Evolutionary conservation across 192 early-diverging fungal genomes (phyloP), one percentile per base, ranked within the genome.

Genomic region (Martensiomyces pterosporus): DNA sequence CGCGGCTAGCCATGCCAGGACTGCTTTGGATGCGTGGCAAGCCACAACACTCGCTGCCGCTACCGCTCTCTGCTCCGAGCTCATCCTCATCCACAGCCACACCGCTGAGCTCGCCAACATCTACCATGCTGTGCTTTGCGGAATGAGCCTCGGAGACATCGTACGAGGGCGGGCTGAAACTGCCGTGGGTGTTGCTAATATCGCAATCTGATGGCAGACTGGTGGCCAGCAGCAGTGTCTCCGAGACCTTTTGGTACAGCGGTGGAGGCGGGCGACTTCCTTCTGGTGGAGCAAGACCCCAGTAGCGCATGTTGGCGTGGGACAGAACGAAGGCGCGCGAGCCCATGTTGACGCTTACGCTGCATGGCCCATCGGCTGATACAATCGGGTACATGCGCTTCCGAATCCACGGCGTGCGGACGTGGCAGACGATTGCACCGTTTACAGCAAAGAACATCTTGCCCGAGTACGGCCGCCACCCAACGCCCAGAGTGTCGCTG

Each of bases 391-490:
- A 88, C 42, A 88, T 43, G 68, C 84, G 64, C 64, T 80, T 55
- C 65, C 64, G 48, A 55, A 69, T 45, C 85, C 85, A 52, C 63
- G 80, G 57, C 59, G 83, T 44, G 61, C 83, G 39, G 78, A 82
- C 23, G 70, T 84, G 62, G 58, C 58, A 49, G 29, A 86, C 54
- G 36, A 79, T 76, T 43, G 76, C 79, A 15, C 86, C 86, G 53
- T 88, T 88, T 22, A 85, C 55, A 4, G 85, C 85, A 37, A 86
- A 82, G 49, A 88, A 88, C 21, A 84, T 58, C 22, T 81, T 84
- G 32, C 86, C 86, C 36, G 80, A 80, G 17, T 78, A 60, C 34
- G 82, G 85, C 9, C 83, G 75, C 61, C 83, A 88, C 9, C 85
- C 86, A 14, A 86, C 77, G 24, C 86, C 86, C 32, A 88, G 54